A percentile compares a stretch with the other conserved stretches of the same genome.
Evolutionary conservation across 805 yeast species (phyloP).

Genomic region (Lipomyces chichibuensis): DNA sequence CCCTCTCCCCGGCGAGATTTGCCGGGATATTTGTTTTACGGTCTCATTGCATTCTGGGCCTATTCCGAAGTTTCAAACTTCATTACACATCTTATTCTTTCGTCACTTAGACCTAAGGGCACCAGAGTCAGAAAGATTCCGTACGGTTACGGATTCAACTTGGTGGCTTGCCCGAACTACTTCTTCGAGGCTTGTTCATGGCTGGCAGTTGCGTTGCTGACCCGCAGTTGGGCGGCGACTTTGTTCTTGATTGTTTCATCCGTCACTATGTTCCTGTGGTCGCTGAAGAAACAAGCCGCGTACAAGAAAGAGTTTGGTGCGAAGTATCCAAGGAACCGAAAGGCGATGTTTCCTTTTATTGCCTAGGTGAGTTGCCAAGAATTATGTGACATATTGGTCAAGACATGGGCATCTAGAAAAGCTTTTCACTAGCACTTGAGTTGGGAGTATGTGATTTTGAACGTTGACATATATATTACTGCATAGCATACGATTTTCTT

Average conservation of each 20-base stretch:
- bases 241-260: conserved; percentile 74
- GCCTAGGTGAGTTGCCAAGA: conserved; percentile 45
- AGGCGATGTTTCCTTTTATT: conserved; percentile 77
- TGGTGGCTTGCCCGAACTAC: conserved; percentile 89
- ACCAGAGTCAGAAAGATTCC: conserved; percentile 65
- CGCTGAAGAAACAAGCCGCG: conserved; percentile 76
- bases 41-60: conserved; percentile 20
- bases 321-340: conserved; percentile 78
- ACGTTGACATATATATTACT: too few species aligned
- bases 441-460: too few species aligned
- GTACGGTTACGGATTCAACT: conserved; percentile 77
- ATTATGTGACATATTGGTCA: neutral
- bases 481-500: too few species aligned
- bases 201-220: conserved; percentile 68
- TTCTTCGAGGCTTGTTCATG: conserved; percentile 82
- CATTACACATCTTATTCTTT: conserved; percentile 67
- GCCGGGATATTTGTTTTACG: conserved; percentile 10
- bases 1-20: conserved; percentile 39
- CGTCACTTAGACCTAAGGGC: conserved; percentile 46
- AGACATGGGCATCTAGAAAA: neutral
- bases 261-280: conserved; percentile 90
- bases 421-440: too few species aligned
- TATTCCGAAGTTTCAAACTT: conserved; percentile 73
- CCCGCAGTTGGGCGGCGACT: conserved; percentile 62
- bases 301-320: conserved; percentile 65